Percentiles rank a stretch among this genome's conserved stretches.
phyloP scores from a whole-genome alignment of 2,329 filamentous ascomycete species.

The Nannizziopsis arthrosporioides region DNA sequence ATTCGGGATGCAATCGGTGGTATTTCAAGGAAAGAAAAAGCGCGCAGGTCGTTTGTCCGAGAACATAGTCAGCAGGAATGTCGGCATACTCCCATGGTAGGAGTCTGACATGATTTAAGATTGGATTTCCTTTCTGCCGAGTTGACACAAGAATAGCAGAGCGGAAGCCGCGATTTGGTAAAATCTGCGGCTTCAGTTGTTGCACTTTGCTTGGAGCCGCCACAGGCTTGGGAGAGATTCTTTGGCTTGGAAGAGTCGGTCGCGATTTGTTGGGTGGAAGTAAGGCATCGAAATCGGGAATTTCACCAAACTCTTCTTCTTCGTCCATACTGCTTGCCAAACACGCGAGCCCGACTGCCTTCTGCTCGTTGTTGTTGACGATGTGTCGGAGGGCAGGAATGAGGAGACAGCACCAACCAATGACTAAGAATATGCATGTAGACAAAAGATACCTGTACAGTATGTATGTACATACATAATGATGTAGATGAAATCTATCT shows the following conservation, averaged over 20 bases:
- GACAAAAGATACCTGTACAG: too few species aligned
- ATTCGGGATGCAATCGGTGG: constrained; percentile 91
- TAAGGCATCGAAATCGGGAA: constrained; percentile 33
- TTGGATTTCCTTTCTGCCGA: constrained; percentile 88
- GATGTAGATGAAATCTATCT: too few species aligned
- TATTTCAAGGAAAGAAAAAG: constrained; percentile 94
- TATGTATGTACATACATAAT: too few species aligned
- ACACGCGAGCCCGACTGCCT: background rate
- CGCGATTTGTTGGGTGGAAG: constrained; percentile 13
- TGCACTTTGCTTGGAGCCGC: constrained; percentile 48
- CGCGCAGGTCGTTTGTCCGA: constrained; percentile 77
- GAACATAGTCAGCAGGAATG: constrained; percentile 85
- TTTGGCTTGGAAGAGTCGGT: constrained; percentile 32
- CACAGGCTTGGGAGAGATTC: constrained; percentile 20
- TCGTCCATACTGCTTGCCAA: constrained; percentile 34
- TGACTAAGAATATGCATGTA: too few species aligned
- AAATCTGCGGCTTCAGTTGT: constrained; percentile 79
- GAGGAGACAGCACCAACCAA: too few species aligned
- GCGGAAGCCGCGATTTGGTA: constrained; percentile 54
- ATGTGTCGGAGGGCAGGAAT: too few species aligned
- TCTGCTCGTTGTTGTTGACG: constrained; percentile 16
- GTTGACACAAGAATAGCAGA: constrained; percentile 82
- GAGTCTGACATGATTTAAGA: constrained; percentile 68
- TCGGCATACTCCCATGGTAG: constrained; percentile 95
- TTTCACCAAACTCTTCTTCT: constrained; percentile 34